Base-by-base conservation (phyloP, 257 asterid genomes). In the Plantago major region DNA sequence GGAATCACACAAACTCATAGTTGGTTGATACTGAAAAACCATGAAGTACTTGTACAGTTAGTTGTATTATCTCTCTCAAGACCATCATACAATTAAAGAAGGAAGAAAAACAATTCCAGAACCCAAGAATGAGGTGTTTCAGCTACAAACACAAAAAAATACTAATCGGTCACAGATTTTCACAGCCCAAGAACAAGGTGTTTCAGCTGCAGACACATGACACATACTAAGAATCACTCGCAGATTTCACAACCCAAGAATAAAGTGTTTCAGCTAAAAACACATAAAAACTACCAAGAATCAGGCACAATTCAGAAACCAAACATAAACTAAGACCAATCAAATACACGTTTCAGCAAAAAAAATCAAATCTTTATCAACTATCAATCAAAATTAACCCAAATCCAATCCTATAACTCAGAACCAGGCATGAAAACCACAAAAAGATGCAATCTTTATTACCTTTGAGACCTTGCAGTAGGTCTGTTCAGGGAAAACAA, bases 391-490 rank as follows among this genome's bases (percentile, higher is more conserved):
- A 3, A 10, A 46, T 0, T 11, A 18, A 6, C 40, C 40, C 40
- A 33, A 26, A 43, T 46, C 37, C 9, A 60, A 65, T 50, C 43
- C 56, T 64, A 33, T 33, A 33, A 33, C 40, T 33, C 40, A 33
- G 3, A 33, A 33, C 6, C 8, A 33, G 40, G 3, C 37, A 30
- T 30, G 5, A 30, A 30, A 3, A 5, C 37, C 37, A 30, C 5
- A 33, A 33, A 33, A 33, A 33, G 7, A 7, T 33, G 40, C 8
- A 33, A 33, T 22, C 40, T 33, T 7, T 33, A 33, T 33, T 52
- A 81, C 95, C 88, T 84, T 82, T 11, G 66, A 55, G 11, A 58
- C 55, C 80, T 67, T 81, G 66, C 28, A 55, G 0, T 71, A 67
- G 49, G 42, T 60, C 67, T 63, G 84, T 43, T 82, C 96, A 0